Evolutionary conservation across 108 stramenopile genomes (phyloP), one percentile per base, ranked within the genome.

Genomic region (Fragilariopsis cylindrus): DNA sequence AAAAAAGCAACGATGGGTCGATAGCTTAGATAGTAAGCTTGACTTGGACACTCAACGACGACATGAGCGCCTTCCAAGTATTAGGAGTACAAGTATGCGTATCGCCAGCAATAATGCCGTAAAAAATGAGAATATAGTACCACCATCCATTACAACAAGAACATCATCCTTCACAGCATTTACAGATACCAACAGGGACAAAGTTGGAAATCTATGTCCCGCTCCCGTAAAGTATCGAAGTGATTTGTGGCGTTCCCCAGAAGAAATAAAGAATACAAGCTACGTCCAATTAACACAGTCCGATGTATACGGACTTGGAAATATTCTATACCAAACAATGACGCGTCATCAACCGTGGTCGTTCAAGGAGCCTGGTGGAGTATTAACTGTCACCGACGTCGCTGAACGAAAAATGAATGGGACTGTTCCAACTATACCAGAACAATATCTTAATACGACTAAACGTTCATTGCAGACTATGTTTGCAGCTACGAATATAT

Each of bases 271-370:
- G 4, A 82, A 84, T 48, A 69, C 43, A 0, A 82, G 74, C 41
- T 88, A 90, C 63, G 82, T 93, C 19, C 54, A 76, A 0, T 54
- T 84, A 16, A 84, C 87, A 69, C 83, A 84, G 73, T 79, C 81
- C 4, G 92, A 93, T 63, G 80, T 93, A 41, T 93, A 93, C 62
- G 84, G 87, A 5, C 75, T 93, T 45, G 92, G 89, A 15, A 90
- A 88, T 65, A 71, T 87, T 21, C 52, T 87, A 30, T 87, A 84
- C 74, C 83, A 84, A 72, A 75, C 84, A 46, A 67, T 87, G 76
- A 84, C 83, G 15, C 77, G 72, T 4, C 70, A 71, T 15, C 70
- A 71, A 43, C 54, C 70, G 7, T 57, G 57, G 57, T 80, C 83
- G 8, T 76, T 76, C 72, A 71, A 77, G 19, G 83, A 84, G 47